These are phyloP conservation scores for Fraxinus latifolia DNA, from an alignment of 305 asterid species.

Conservation along the genomic window DNA sequence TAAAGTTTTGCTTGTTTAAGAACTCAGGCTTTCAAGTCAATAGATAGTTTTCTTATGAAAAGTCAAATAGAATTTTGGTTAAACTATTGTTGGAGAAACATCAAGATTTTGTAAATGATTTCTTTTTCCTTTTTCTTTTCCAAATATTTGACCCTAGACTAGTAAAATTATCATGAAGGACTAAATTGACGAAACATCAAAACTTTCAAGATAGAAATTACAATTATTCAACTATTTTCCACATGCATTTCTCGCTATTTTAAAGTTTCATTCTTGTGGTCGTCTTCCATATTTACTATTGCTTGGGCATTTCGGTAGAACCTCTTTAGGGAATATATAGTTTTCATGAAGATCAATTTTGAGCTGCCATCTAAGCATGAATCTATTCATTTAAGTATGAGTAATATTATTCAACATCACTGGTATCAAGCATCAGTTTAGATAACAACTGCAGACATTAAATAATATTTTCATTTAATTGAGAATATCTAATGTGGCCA, in stretches of 20 bases:
- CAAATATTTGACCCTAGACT: not conserved
- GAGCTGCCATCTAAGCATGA: not conserved
- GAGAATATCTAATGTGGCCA: too few species aligned
- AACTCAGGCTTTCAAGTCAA: not conserved
- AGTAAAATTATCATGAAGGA: not conserved
- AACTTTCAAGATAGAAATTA: not conserved
- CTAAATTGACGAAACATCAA: not conserved
- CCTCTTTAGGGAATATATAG: not conserved
- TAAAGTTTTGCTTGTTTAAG: not conserved
- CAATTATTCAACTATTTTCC: not conserved
- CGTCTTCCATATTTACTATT: not conserved
- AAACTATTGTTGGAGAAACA: not conserved
- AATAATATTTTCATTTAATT: too few species aligned
- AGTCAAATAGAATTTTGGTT: not conserved
- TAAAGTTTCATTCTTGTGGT: constrained; percentile 12
- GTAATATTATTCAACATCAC: too few species aligned
- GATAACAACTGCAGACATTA: too few species aligned
- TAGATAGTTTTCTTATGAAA: not conserved
- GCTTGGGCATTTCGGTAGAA: not conserved
- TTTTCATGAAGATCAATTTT: not conserved
- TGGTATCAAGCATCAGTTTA: too few species aligned
- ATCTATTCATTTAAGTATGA: not conserved
- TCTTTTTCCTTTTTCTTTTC: not conserved
- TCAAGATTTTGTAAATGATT: not conserved
- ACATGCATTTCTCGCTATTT: not conserved